Evolutionary conservation across 1,284 basidiomycete species (phyloP).

Genomic region (Rhodofomes roseus): DNA sequence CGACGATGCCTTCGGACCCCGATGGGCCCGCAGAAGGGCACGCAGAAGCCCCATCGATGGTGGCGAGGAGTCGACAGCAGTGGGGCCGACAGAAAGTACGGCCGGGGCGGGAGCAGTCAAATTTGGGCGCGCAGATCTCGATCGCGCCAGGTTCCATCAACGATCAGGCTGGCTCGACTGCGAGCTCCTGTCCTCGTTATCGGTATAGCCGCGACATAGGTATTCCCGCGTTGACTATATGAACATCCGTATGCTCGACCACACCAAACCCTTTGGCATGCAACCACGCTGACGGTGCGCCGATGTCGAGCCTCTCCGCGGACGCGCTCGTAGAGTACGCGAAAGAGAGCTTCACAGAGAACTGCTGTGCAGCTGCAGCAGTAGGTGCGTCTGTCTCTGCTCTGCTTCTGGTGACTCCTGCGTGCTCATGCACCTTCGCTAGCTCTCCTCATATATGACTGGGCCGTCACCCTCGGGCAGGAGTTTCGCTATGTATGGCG

Average conservation of each 20-base stretch:
- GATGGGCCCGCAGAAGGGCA: not conserved
- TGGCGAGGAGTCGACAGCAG: too few species aligned
- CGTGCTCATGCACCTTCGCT: not conserved
- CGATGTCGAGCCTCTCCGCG: not conserved
- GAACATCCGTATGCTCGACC: not conserved
- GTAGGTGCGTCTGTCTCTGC: not conserved
- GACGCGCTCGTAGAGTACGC: not conserved
- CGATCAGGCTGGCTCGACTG: not conserved
- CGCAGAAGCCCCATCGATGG: too few species aligned
- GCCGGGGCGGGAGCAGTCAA: not conserved
- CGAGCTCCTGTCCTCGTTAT: not conserved
- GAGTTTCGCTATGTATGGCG: not conserved
- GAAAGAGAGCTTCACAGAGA: not conserved
- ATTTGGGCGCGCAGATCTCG: not conserved
- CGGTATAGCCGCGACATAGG: not conserved
- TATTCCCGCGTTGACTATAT: not conserved
- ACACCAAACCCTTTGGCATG: not conserved
- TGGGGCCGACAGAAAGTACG: not conserved
- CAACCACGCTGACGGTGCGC: not conserved
- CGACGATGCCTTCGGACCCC: not conserved
- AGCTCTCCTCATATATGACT: conserved; percentile 1
- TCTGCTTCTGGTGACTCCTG: not conserved
- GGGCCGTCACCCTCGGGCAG: not conserved
- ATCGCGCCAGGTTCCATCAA: not conserved
- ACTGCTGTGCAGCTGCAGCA: not conserved